Conservation (phyloP, 2,329 filamentous ascomycete genomes). For the Xylariaceae sp. region DNA sequence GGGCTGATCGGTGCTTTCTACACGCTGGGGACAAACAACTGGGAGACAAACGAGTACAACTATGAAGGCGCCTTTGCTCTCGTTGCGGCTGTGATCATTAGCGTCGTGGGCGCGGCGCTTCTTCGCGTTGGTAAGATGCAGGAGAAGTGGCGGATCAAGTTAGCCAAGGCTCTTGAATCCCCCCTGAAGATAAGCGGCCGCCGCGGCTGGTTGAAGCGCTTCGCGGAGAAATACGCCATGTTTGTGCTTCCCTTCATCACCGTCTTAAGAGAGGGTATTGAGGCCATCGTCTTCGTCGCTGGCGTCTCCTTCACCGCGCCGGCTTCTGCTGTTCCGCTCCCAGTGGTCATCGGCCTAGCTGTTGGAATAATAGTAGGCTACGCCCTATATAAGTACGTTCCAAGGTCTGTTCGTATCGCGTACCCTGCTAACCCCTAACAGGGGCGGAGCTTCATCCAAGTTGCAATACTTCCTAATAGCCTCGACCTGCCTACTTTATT, state of each 20-base stretch:
- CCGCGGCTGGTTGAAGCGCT: conserved; percentile 58
- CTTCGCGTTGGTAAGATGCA: conserved; percentile 82
- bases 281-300: conserved; percentile 84
- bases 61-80: conserved; percentile 82
- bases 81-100: conserved; percentile 78
- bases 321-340: conserved; percentile 74
- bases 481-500: conserved; percentile 81
- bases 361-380: conserved; percentile 71
- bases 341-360: conserved; percentile 71
- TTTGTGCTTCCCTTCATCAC: conserved; percentile 86
- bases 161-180: conserved; percentile 67
- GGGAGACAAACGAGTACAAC: conserved; percentile 70
- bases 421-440: conserved; percentile 20
- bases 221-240: conserved; percentile 80
- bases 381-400: conserved; percentile 74
- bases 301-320: conserved; percentile 79
- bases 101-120: conserved; percentile 76
- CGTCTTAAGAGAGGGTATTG: conserved; percentile 82
- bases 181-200: conserved; percentile 48
- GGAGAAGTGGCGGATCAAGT: conserved; percentile 85
- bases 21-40: conserved; percentile 66
- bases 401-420: background rate
- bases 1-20: conserved; percentile 76
- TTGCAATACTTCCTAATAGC: conserved; percentile 79
- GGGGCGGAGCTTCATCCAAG: conserved; percentile 65